Percentiles rank a stretch among this genome's conserved stretches.
These are phyloP conservation scores for Pseudogymnoascus sp. DNA, from an alignment of 2,329 filamentous ascomycete genomes.

Conservation along the genomic window DNA sequence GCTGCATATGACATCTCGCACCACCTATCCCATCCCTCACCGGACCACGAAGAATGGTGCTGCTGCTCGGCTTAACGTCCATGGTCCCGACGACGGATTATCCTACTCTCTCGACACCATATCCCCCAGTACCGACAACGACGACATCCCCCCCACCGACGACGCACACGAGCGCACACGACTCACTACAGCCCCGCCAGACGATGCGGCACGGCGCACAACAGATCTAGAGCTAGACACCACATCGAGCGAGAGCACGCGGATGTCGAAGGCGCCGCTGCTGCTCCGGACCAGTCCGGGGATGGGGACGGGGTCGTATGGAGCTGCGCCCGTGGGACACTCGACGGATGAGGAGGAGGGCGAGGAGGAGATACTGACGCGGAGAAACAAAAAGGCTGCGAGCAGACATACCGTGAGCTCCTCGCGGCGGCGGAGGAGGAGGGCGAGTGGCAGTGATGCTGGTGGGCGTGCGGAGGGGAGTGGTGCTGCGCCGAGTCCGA, in stretches of 20 bases:
- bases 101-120: conserved; percentile 8
- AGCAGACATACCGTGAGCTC: conserved; percentile 20
- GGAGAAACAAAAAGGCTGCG: conserved; percentile 20
- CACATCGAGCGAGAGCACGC: conserved; percentile 7
- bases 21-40: background rate
- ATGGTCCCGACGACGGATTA: conserved; percentile 12
- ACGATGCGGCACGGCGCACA: background rate
- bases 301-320: conserved; percentile 52
- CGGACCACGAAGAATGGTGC: background rate
- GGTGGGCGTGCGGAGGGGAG: background rate
- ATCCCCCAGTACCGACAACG: conserved; percentile 10
- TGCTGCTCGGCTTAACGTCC: background rate
- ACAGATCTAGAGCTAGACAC: background rate
- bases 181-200: background rate
- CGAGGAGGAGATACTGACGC: conserved; percentile 17
- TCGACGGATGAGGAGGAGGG: conserved; percentile 28
- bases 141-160: background rate
- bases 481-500: conserved; percentile 10
- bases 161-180: background rate
- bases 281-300: conserved; percentile 51
- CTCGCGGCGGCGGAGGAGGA: background rate
- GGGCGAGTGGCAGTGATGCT: background rate
- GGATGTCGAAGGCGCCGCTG: conserved; percentile 43
- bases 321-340: conserved; percentile 42
- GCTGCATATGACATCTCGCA: conserved; percentile 2